Conservation (phyloP, 2,329 filamentous ascomycete genomes). For the Colletotrichum echinochloae region DNA sequence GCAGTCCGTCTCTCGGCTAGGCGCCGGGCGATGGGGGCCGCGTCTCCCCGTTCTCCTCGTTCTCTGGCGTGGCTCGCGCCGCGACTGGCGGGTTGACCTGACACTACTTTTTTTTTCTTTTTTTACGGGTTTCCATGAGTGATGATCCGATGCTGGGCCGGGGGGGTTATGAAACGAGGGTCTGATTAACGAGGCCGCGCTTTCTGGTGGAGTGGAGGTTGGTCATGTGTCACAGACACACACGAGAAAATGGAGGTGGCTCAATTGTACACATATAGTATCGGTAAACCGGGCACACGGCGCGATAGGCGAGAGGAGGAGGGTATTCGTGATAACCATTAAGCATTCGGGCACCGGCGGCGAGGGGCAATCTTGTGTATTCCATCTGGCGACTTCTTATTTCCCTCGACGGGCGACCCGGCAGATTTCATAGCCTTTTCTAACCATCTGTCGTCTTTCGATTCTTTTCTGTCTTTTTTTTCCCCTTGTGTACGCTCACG, state of each 20-base stretch:
- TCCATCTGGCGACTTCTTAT: neutral
- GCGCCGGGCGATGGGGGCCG: neutral
- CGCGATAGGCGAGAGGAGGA: neutral
- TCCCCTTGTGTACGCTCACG: too few species aligned
- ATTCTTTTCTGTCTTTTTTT: too few species aligned
- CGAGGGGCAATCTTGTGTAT: neutral
- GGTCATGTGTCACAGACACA: neutral
- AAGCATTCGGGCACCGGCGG: neutral
- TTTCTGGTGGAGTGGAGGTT: too few species aligned
- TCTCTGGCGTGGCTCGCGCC: neutral
- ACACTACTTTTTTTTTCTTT: too few species aligned
- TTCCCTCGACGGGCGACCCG: neutral
- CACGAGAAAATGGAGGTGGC: neutral
- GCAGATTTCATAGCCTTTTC: neutral
- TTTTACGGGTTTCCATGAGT: neutral
- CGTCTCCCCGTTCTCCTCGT: neutral
- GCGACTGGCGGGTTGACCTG: neutral
- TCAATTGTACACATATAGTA: neutral
- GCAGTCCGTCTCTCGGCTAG: constrained; percentile 50
- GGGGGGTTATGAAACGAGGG: neutral
- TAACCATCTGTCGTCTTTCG: neutral
- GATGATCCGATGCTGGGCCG: neutral
- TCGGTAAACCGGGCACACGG: neutral
- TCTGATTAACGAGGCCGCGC: neutral
- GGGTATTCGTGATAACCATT: neutral